These are phyloP conservation scores for Spiromastix sp. DNA, from an alignment of 2,329 filamentous ascomycete genomes.

Conservation along the genomic window DNA sequence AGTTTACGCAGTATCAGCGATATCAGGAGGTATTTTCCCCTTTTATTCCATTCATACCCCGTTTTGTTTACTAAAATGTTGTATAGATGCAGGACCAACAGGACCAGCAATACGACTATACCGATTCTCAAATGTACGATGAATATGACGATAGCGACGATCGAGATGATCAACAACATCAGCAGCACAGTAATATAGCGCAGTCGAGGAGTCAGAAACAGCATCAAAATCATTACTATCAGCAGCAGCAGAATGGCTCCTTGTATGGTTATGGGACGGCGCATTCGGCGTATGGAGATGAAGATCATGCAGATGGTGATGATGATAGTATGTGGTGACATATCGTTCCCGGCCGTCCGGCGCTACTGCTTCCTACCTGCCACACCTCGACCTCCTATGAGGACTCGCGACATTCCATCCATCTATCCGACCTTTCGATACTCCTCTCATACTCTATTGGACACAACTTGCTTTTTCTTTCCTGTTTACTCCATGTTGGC, in stretches of 20 bases:
- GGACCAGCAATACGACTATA: slow-evolving; percentile 35
- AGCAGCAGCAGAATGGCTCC: slow-evolving; percentile 18
- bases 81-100: slow-evolving; percentile 19
- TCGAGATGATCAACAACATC: slow-evolving; percentile 25
- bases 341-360: background rate
- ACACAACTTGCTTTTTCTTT: slow-evolving; percentile 1
- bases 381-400: background rate
- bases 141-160: slow-evolving; percentile 40
- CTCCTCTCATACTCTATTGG: background rate
- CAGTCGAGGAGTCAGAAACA: slow-evolving; percentile 29
- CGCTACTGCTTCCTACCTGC: too few species aligned
- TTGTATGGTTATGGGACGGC: too few species aligned
- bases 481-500: slow-evolving; percentile 6
- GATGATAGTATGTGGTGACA: slow-evolving; percentile 41
- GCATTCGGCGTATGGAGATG: slow-evolving; percentile 31
- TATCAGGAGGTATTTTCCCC: slow-evolving; percentile 28
- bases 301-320: slow-evolving; percentile 34
- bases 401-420: background rate
- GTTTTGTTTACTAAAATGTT: slow-evolving; percentile 7
- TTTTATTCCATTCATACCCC: background rate
- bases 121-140: slow-evolving; percentile 42
- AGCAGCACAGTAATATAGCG: too few species aligned
- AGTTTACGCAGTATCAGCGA: slow-evolving; percentile 35
- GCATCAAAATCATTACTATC: slow-evolving; percentile 29
- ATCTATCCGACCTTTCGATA: background rate